Conservation (phyloP, 768 basidiomycete species). For the Boletus rubroflammeus region DNA sequence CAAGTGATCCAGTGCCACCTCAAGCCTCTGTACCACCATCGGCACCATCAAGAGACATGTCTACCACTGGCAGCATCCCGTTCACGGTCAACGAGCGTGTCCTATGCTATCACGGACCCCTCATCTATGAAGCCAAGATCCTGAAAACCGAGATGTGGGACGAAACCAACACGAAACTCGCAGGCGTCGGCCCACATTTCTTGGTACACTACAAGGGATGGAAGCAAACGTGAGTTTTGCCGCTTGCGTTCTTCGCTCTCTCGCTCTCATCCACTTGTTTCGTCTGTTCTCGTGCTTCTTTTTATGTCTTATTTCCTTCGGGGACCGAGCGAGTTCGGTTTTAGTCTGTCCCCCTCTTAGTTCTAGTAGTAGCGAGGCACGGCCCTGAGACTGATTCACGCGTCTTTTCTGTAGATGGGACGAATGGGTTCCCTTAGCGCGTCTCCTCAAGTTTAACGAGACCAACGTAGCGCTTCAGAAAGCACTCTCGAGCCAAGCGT, state of each 20-base stretch:
- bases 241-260: background rate
- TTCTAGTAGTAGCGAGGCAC: background rate
- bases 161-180: conserved; percentile 56
- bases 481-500: conserved; percentile 46
- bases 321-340: too few species aligned
- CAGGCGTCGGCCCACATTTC: conserved; percentile 74
- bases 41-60: conserved; percentile 3
- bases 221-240: conserved; percentile 82
- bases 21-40: background rate
- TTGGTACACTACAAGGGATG: conserved; percentile 99
- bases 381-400: background rate
- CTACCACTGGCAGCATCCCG: conserved; percentile 20
- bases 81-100: conserved; percentile 72
- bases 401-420: conserved; percentile 7
- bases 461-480: conserved; percentile 77
- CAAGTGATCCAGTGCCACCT: background rate
- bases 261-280: background rate
- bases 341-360: background rate
- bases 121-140: conserved; percentile 96
- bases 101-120: conserved; percentile 91
- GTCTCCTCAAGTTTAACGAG: conserved; percentile 84
- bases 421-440: conserved; percentile 73
- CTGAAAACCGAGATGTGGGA: conserved; percentile 64
- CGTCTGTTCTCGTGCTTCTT: background rate
- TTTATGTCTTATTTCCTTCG: background rate